Percentiles rank a stretch among this genome's conserved stretches.
phyloP scores from a whole-genome alignment of 1,284 basidiomycete genomes.

The Sphagnurus paluster region DNA sequence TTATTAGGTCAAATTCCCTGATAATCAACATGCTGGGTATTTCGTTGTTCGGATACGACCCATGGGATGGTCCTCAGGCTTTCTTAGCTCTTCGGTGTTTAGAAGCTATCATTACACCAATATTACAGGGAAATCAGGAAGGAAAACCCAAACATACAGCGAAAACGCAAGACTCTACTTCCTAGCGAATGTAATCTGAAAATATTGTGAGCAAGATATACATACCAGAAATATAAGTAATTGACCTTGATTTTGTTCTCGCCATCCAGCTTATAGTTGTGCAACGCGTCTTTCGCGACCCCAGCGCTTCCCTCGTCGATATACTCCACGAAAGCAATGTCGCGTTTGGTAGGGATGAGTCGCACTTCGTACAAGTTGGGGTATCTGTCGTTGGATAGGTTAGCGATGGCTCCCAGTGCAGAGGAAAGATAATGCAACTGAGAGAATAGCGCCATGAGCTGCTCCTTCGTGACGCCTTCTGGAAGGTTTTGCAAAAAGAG shows the following conservation, averaged over 20 bases:
- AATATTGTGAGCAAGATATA: background rate
- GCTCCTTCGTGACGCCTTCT: slow-evolving; percentile 87
- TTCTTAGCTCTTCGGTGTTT: no score
- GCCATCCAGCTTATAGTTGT: slow-evolving; percentile 95
- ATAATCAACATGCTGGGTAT: no score
- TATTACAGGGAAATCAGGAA: slow-evolving; percentile 1
- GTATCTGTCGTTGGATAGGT: slow-evolving; percentile 54
- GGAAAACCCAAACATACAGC: background rate
- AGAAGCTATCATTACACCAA: slow-evolving; percentile 3
- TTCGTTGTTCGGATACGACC: no score
- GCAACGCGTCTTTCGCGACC: slow-evolving; percentile 89
- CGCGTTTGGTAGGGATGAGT: slow-evolving; percentile 93
- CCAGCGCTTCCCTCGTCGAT: slow-evolving; percentile 87
- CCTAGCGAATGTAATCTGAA: slow-evolving; percentile 22
- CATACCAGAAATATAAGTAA: background rate
- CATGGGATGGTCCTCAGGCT: no score
- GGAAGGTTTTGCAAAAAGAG: slow-evolving; percentile 97
- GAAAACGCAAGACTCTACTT: slow-evolving; percentile 13
- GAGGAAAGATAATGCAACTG: slow-evolving; percentile 53
- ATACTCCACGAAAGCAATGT: slow-evolving; percentile 97
- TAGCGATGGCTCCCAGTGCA: slow-evolving; percentile 1
- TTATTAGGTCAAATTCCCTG: no score
- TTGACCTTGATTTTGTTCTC: slow-evolving; percentile 94
- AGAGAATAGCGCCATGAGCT: slow-evolving; percentile 85
- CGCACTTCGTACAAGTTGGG: slow-evolving; percentile 93